Evolutionary conservation across 1,284 basidiomycete genomes (phyloP).

Genomic region (Ustilago curta): DNA sequence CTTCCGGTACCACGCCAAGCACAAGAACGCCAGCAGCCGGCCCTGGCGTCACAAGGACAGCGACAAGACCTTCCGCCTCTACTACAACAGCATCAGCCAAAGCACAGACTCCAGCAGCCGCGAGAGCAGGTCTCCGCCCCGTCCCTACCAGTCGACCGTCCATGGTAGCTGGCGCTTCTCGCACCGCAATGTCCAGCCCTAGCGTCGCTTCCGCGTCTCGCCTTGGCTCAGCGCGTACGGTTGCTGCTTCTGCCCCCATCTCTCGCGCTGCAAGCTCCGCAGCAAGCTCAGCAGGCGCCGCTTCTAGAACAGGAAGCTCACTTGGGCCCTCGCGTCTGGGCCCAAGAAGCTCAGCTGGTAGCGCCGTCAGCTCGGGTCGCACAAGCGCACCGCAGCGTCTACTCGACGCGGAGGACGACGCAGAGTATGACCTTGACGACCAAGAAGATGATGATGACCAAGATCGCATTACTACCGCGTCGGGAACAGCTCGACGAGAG

Average conservation of each 20-base stretch:
- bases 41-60: slow-evolving; percentile 15
- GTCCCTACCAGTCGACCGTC: slow-evolving; percentile 49
- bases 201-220: slow-evolving; percentile 31
- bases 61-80: slow-evolving; percentile 11
- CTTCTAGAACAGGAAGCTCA: slow-evolving; percentile 35
- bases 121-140: slow-evolving; percentile 54
- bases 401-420: slow-evolving; percentile 18
- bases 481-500: not conserved
- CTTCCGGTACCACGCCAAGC: slow-evolving; percentile 17
- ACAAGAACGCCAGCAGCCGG: slow-evolving; percentile 27
- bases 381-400: slow-evolving; percentile 38
- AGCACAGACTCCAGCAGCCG: slow-evolving; percentile 45
- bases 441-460: slow-evolving; percentile 19
- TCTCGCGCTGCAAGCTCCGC: slow-evolving; percentile 32
- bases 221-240: slow-evolving; percentile 15
- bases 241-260: slow-evolving; percentile 35
- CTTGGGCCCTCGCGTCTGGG: slow-evolving; percentile 31
- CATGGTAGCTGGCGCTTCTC: slow-evolving; percentile 43
- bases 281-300: slow-evolving; percentile 15
- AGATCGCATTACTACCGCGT: slow-evolving; percentile 8
- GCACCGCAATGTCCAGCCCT: slow-evolving; percentile 39
- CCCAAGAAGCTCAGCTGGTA: slow-evolving; percentile 35
- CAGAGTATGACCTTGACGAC: slow-evolving; percentile 8
- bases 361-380: slow-evolving; percentile 42
- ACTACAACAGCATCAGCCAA: slow-evolving; percentile 23